These are phyloP conservation scores for Globisporangium irregulare DNA, from an alignment of 352 stramenopile genomes.

Conservation along the genomic window DNA sequence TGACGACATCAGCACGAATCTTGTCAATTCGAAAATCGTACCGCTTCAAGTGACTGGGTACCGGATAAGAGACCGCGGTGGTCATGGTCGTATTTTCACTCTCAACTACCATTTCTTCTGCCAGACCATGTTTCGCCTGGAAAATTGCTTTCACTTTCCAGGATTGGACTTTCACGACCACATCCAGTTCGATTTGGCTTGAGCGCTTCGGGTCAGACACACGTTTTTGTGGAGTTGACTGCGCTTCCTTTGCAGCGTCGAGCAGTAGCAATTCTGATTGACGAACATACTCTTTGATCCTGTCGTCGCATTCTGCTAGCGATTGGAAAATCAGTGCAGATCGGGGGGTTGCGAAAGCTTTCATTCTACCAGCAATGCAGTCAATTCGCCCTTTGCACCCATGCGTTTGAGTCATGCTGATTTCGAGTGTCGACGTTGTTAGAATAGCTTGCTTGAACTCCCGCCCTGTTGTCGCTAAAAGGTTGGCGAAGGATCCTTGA, in stretches of 20 bases:
- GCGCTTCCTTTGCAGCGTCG: neutral
- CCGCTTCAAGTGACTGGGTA: neutral
- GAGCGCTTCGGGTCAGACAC: neutral
- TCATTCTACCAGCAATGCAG: neutral
- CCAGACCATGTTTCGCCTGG: neutral
- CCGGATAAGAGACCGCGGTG: neutral
- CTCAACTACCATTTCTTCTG: constrained; percentile 14
- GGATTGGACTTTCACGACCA: neutral
- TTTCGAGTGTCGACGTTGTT: neutral
- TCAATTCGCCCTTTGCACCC: neutral
- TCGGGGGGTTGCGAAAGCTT: constrained; percentile 9
- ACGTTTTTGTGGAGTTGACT: neutral
- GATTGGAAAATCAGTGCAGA: constrained; percentile 13
- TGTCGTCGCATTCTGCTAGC: constrained; percentile 2
- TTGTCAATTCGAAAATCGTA: constrained; percentile 9
- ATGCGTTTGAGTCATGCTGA: constrained; percentile 10
- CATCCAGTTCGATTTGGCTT: constrained; percentile 7
- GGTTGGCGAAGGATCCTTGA: neutral
- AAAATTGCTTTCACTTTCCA: constrained; percentile 12
- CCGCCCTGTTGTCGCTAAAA: constrained; percentile 3
- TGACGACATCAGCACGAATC: constrained; percentile 9
- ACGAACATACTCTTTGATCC: neutral
- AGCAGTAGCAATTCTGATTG: neutral
- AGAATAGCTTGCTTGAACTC: constrained; percentile 14
- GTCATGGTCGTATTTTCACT: constrained; percentile 7